phyloP scores from a whole-genome alignment of 192 early-diverging fungal genomes.

The Geosiphon pyriformis region DNA sequence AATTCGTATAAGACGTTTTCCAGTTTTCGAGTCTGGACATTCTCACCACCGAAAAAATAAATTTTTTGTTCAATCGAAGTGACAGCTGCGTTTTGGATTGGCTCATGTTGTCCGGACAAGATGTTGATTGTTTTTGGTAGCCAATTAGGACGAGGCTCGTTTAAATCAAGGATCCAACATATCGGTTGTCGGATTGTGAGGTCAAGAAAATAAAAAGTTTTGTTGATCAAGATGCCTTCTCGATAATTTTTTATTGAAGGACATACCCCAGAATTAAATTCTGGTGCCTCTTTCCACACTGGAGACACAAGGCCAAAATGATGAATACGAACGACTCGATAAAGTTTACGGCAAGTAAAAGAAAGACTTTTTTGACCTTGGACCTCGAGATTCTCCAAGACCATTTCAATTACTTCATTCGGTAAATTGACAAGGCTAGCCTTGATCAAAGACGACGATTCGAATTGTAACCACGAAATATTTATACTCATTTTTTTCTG shows the following conservation, averaged over 20 bases:
- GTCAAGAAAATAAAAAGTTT: background rate
- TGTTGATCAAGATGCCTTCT: background rate
- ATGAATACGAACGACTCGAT: constrained; percentile 2
- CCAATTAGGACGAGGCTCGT: background rate
- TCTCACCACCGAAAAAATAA: constrained; percentile 8
- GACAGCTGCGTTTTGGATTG: background rate
- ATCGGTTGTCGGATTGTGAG: background rate
- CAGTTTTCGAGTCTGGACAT: background rate
- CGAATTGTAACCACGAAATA: too few relatives aligned
- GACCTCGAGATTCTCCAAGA: background rate
- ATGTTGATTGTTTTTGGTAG: background rate
- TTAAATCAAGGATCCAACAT: background rate
- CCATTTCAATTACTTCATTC: background rate
- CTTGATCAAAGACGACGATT: too few relatives aligned
- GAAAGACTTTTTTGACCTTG: background rate
- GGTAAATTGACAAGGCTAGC: too few relatives aligned
- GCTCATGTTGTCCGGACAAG: background rate
- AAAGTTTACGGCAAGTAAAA: background rate
- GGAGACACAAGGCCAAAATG: background rate
- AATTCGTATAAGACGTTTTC: constrained; percentile 6
- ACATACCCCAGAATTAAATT: background rate
- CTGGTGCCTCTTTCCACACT: background rate
- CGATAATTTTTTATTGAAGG: background rate
- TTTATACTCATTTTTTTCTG: too few relatives aligned
- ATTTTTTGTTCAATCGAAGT: background rate